Evolutionary conservation across 345 rosid genomes (phyloP), one percentile per base, ranked within the genome.

Genomic region (Arabidopsis arenosa): DNA sequence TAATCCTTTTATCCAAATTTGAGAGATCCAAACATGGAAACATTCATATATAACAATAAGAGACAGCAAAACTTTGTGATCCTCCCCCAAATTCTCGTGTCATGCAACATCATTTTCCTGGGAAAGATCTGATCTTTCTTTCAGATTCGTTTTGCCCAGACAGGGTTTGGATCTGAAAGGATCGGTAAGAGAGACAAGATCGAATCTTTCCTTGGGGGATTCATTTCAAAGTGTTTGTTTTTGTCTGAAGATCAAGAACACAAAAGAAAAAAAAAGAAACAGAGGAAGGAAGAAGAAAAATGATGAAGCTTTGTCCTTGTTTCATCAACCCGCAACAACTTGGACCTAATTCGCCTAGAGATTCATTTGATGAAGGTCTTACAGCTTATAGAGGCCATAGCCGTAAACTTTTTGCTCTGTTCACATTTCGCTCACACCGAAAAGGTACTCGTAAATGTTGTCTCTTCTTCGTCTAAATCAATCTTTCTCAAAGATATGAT

Each of bases 291-390:
- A 41, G 32, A 28, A 51, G 17, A 63, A 11, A 43, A 32, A 78
- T 78, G 81, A 60, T 73, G 81, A 78, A 66, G 74, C 65, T 73
- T 66, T 78, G 81, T 73, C 81, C 81, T 59, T 78, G 81, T 78
- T 73, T 78, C 65, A 32, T 41, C 58, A 57, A 57, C 32, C 61
- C 62, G 1, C 65, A 73, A 33, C 60, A 78, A 1, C 70, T 78
- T 0, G 63, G 63, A 12, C 35, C 44, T n/a, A 78, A 60, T 21
- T 73, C 77, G 2, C 77, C 78, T 4, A 72, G 78, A 73, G 81
- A 78, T 53, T 73, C 81, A 15, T 78, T 78, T 4, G 81, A 78
- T 44, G 77, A 78, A 78, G 74, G 77, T 60, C 74, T 78, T 52
- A 78, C 73, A 36, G 78, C 69, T 66, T 66, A 78, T 35, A 73